A percentile compares a stretch with the other conserved stretches of the same genome.
Conservation (phyloP, 1,284 basidiomycete genomes). For the Tausonia pullulans region DNA sequence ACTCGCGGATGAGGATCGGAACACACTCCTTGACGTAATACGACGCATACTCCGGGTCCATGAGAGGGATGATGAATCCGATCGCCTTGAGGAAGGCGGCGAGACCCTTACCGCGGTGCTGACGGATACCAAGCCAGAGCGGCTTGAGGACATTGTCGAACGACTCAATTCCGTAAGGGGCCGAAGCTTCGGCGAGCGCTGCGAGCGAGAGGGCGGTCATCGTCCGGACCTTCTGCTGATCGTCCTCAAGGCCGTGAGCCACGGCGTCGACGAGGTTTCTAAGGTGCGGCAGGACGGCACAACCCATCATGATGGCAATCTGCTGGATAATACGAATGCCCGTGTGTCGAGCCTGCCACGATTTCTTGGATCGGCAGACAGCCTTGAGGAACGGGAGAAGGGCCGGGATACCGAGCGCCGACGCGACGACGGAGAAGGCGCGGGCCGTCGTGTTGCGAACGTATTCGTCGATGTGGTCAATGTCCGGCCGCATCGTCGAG, state of each 20-base stretch:
- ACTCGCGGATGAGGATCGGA: conserved; percentile 96
- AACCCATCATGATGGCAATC: conserved; percentile 99
- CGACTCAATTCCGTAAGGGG: conserved; percentile 98
- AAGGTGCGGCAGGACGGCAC: conserved; percentile 93
- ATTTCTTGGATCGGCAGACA: conserved; percentile 97
- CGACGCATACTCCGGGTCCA: conserved; percentile 97
- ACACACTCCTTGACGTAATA: conserved; percentile 98
- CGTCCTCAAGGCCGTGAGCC: conserved; percentile 88
- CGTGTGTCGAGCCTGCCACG: conserved; percentile 98
- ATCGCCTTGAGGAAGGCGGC: conserved; percentile 98
- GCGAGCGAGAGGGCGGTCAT: conserved; percentile 98
- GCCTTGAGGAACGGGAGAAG: conserved; percentile 96
- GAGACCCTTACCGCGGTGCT: conserved; percentile 94
- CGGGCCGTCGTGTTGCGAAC: conserved; percentile 98
- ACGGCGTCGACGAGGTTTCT: conserved; percentile 95
- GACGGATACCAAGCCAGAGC: conserved; percentile 92
- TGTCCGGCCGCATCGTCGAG: conserved; percentile 99
- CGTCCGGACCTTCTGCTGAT: conserved; percentile 97
- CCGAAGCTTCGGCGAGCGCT: conserved; percentile 90
- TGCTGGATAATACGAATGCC: conserved; percentile 99
- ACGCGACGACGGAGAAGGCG: conserved; percentile 97
- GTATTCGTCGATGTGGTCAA: conserved; percentile 98
- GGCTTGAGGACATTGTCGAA: conserved; percentile 98
- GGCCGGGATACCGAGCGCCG: conserved; percentile 93
- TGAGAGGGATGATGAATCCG: conserved; percentile 97